A percentile compares a stretch with the other conserved stretches of the same genome.
Evolutionary conservation across 1,284 basidiomycete genomes (phyloP).

Genomic region (Fistulinella cinereoalba): DNA sequence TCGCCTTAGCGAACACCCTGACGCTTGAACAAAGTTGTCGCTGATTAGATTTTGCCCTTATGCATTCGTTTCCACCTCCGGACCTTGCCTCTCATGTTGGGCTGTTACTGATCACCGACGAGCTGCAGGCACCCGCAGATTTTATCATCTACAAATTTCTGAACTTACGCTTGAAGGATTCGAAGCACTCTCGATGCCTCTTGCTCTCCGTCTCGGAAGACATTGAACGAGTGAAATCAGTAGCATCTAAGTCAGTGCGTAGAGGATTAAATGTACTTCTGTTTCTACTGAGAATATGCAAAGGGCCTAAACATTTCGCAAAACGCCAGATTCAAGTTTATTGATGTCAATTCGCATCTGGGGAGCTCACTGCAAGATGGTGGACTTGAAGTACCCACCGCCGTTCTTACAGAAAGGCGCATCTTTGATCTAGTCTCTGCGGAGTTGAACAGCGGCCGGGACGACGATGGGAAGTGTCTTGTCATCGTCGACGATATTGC

Average conservation of each 20-base stretch:
- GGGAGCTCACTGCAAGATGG: conserved; percentile 9
- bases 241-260: conserved; percentile 60
- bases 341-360: conserved; percentile 40
- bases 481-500: conserved; percentile 68
- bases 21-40: conserved; percentile 1
- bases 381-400: conserved; percentile 11
- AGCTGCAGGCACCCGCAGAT: conserved; percentile 62
- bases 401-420: conserved; percentile 16
- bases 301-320: conserved; percentile 56
- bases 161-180: conserved; percentile 49
- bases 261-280: no score
- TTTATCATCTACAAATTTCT: conserved; percentile 59
- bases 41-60: conserved; percentile 12
- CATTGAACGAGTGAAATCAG: conserved; percentile 55
- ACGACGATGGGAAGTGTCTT: conserved; percentile 30
- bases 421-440: conserved; percentile 36
- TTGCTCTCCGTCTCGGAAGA: conserved; percentile 59
- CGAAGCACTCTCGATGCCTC: conserved; percentile 38
- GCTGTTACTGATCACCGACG: conserved; percentile 61
- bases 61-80: conserved; percentile 32
- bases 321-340: conserved; percentile 46
- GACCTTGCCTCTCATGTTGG: conserved; percentile 26
- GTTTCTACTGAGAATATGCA: conserved; percentile 1
- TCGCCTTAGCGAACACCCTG: conserved; percentile 15
- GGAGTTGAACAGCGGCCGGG: conserved; percentile 2